A percentile compares a stretch with the other conserved stretches of the same genome.
phyloP scores from a whole-genome alignment of 2,329 filamentous ascomycete genomes.

The Neopestalotiopsis sp. region DNA sequence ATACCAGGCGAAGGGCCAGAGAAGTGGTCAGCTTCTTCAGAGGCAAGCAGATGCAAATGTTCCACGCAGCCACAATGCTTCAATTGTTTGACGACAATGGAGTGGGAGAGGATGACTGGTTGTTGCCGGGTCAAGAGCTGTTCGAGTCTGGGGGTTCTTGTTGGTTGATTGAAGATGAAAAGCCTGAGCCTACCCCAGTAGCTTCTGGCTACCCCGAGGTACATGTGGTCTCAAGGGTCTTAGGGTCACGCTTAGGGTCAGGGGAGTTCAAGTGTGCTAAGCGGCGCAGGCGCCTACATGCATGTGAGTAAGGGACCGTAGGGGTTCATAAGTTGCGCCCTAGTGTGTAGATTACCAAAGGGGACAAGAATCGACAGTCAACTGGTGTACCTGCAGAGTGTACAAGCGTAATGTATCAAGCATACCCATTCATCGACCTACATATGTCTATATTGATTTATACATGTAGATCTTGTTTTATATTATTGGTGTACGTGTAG shows the following conservation, averaged over 20 bases:
- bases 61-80: neutral
- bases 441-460: no score
- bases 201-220: neutral
- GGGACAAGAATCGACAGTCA: no score
- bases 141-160: neutral
- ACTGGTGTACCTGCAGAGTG: no score
- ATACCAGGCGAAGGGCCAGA: neutral
- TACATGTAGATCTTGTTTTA: no score
- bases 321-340: no score
- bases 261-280: no score
- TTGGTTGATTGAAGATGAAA: neutral
- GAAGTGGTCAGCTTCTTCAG: slow-evolving; percentile 1
- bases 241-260: neutral
- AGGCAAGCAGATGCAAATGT: neutral
- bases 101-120: neutral
- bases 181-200: neutral
- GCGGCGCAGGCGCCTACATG: no score
- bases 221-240: neutral
- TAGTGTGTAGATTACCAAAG: no score
- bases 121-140: neutral
- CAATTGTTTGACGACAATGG: neutral
- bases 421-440: no score
- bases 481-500: no score
- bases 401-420: no score
- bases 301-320: no score